Conservation (phyloP, 2,329 filamentous ascomycete genomes). For the Balansia obtecta region DNA sequence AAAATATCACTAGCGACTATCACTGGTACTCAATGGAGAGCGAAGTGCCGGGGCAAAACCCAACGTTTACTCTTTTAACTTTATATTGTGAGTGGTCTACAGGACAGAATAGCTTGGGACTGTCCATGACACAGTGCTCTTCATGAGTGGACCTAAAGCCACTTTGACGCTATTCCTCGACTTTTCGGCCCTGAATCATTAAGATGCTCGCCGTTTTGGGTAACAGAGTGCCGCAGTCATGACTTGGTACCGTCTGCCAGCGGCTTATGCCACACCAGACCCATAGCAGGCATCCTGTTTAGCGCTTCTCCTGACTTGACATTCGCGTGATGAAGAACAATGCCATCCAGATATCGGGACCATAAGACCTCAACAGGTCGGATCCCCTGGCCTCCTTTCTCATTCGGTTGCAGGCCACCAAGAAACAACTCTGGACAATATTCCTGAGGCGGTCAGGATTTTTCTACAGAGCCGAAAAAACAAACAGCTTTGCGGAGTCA, state of each 20-base stretch:
- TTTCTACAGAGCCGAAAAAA: constrained; percentile 60
- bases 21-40: background rate
- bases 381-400: background rate
- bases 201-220: background rate
- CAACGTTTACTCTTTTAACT: background rate
- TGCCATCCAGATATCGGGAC: background rate
- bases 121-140: background rate
- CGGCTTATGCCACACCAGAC: background rate
- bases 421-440: constrained; percentile 1
- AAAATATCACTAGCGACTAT: background rate
- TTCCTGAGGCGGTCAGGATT: background rate
- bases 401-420: background rate
- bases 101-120: background rate
- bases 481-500: constrained; percentile 47
- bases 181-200: background rate
- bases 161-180: background rate
- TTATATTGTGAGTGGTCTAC: constrained; percentile 3
- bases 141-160: background rate
- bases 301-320: background rate
- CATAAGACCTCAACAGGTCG: background rate
- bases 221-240: background rate
- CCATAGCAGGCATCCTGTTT: constrained; percentile 1
- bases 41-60: too few species aligned
- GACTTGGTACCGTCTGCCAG: background rate
- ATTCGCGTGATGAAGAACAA: background rate